These are phyloP conservation scores for Opeltia flavorubescens DNA, from an alignment of 495 filamentous ascomycete genomes.

Conservation along the genomic window DNA sequence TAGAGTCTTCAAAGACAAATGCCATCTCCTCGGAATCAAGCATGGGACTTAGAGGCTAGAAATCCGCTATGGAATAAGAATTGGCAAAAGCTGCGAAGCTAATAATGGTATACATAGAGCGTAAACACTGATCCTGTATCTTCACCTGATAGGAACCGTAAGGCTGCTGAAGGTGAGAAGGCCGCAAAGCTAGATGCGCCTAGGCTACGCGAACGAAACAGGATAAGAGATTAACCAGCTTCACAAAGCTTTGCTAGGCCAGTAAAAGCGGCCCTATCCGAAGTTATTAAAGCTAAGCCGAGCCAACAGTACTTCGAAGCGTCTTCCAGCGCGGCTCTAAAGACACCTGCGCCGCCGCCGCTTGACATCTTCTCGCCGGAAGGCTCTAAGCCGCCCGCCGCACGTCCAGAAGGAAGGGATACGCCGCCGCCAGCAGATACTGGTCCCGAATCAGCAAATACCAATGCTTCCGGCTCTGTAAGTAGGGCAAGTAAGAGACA, in stretches of 20 bases:
- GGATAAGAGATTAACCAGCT: slow-evolving; percentile 4
- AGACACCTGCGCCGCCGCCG: slow-evolving; percentile 15
- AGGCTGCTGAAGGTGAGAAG: slow-evolving; percentile 4
- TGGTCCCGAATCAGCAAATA: slow-evolving; percentile 21
- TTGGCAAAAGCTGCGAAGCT: slow-evolving; percentile 5
- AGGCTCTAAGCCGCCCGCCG: slow-evolving; percentile 23
- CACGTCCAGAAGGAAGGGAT: slow-evolving; percentile 25
- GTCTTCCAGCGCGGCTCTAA: slow-evolving; percentile 3
- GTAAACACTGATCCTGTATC: slow-evolving; percentile 31
- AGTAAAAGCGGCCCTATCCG: not conserved
- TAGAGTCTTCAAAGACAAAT: no score
- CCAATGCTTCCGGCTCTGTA: slow-evolving; percentile 23
- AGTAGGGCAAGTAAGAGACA: slow-evolving; percentile 50
- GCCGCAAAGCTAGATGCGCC: no score
- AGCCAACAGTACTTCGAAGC: not conserved
- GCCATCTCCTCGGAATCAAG: no score
- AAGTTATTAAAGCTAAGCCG: not conserved
- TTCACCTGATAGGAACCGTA: slow-evolving; percentile 24
- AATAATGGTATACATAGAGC: slow-evolving; percentile 32
- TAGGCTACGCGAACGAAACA: no score
- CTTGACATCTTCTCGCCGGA: slow-evolving; percentile 22
- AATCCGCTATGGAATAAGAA: no score
- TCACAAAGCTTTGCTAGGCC: not conserved
- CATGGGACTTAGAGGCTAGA: no score
- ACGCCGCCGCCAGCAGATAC: slow-evolving; percentile 43